These are phyloP conservation scores for Zygosaccharomyces siamensis DNA, from an alignment of 805 yeast genomes.

Conservation along the genomic window DNA sequence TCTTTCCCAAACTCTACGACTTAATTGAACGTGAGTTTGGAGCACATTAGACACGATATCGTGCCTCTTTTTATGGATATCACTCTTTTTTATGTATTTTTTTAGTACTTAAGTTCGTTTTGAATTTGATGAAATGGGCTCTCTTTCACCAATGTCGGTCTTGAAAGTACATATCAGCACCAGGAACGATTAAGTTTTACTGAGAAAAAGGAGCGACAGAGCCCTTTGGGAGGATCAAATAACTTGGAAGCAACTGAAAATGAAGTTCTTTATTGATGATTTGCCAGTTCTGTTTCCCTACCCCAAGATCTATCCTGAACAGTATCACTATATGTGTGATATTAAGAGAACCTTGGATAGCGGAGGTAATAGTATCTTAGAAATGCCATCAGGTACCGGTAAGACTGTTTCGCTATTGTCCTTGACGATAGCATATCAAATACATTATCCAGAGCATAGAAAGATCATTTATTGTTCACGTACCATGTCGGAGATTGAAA, in stretches of 20 bases:
- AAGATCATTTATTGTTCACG: constrained; percentile 97
- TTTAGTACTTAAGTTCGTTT: not conserved
- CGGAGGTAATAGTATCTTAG: constrained; percentile 93
- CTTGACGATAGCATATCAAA: constrained; percentile 89
- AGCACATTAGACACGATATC: not conserved
- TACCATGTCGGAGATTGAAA: constrained; percentile 98
- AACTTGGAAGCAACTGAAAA: constrained; percentile 3
- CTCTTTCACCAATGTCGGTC: not conserved
- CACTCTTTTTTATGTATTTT: not conserved
- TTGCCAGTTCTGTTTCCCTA: constrained; percentile 94
- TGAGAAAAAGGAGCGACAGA: not conserved
- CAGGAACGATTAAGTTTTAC: not conserved
- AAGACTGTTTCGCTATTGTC: constrained; percentile 91
- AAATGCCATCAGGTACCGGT: constrained; percentile 99
- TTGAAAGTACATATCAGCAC: not conserved
- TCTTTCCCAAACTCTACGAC: constrained; percentile 62
- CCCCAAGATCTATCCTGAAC: constrained; percentile 96
- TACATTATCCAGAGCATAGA: constrained; percentile 84
- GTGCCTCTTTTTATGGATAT: not conserved
- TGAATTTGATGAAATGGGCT: not conserved
- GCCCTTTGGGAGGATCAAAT: not conserved
- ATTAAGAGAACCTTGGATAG: constrained; percentile 89
- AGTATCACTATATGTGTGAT: constrained; percentile 96
- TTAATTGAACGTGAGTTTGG: constrained; percentile 37
- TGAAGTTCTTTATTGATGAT: constrained; percentile 89